Evolutionary conservation across 140 eudicot genomes (phyloP), one percentile per base, ranked within the genome.

Genomic region (Bidens hawaiensis): DNA sequence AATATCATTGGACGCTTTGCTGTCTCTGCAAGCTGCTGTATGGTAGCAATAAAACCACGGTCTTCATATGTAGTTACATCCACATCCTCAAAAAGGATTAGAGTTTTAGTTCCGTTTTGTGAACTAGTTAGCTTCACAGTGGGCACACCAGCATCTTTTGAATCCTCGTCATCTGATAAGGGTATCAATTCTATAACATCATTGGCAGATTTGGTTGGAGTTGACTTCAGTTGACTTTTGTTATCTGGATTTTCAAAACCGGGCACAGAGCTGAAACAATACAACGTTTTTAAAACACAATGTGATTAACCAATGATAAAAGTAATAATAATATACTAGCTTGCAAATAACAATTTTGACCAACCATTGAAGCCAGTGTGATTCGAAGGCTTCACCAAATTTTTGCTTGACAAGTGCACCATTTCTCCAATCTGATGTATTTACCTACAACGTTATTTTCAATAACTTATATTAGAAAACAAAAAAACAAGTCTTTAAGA

Each of bases 1-100:
- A 94, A 75, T 79, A 94, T 94, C 95, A 94, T 94, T 24, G 99
- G 99, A 41, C 97, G 83, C 60, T 94, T 94, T 65, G 94, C 97
- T 16, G 94, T 94, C 67, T 85, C 87, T 40, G 97, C 97, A 56
- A 94, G 95, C 61, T 81, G 96, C 51, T 85, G 90, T 79, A 94
- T 85, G 5, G 94, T 83, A 5, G 94, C 60, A 72, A 88, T 71
- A 75, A 94, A 83, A 51, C 99, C 97, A 68, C 83, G 96, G 55
- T 94, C 99, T 81, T 94, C 99, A 75, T 31, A 69, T 5, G 86
- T 49, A 69, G 73, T 75, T 40, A 85, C 88, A 85, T 94, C 99
- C 58, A 94, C 95, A 75, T 94, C 99, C 85, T 94, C 99, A 62
- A 94, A 94, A 47, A 94, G 88, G 65, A 94, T 94, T 65, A 94